These are phyloP conservation scores for Tarenaya hassleriana DNA, from an alignment of 345 rosid genomes.

Conservation along the genomic window DNA sequence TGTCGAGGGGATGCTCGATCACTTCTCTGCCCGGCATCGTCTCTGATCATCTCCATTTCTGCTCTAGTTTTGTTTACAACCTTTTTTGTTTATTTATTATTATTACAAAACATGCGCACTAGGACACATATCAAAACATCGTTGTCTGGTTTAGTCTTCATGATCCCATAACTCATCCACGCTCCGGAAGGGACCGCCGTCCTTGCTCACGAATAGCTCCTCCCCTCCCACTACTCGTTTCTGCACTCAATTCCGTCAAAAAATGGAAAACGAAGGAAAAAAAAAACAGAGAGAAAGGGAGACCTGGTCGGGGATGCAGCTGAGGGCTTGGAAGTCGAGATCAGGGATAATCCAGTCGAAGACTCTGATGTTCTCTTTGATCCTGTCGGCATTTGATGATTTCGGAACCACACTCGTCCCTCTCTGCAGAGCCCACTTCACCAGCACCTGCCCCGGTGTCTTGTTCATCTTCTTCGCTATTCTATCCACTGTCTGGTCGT, in stretches of 20 bases:
- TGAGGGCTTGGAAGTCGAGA: slow-evolving; percentile 41
- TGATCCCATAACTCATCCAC: slow-evolving; percentile 57
- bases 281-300: neutral
- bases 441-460: slow-evolving; percentile 42
- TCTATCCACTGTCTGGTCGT: slow-evolving; percentile 36
- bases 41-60: too few relatives aligned
- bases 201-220: slow-evolving; percentile 39
- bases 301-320: slow-evolving; percentile 36
- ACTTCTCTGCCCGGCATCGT: neutral
- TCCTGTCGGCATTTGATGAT: slow-evolving; percentile 39
- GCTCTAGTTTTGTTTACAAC: too few relatives aligned
- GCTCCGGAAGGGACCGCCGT: slow-evolving; percentile 34
- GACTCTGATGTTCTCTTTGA: slow-evolving; percentile 44
- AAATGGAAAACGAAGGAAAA: slow-evolving; percentile 8
- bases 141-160: slow-evolving; percentile 43
- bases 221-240: slow-evolving; percentile 43
- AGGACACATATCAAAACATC: too few relatives aligned
- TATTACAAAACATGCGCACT: too few relatives aligned
- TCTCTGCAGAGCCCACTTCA: slow-evolving; percentile 53
- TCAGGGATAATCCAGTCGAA: slow-evolving; percentile 45
- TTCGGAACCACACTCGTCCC: slow-evolving; percentile 52
- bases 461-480: slow-evolving; percentile 49
- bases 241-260: slow-evolving; percentile 19
- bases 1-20: slow-evolving; percentile 2
- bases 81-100: too few relatives aligned